phyloP scores from a whole-genome alignment of 139 green algal genomes.

The Astrephomene gubernaculifera region DNA sequence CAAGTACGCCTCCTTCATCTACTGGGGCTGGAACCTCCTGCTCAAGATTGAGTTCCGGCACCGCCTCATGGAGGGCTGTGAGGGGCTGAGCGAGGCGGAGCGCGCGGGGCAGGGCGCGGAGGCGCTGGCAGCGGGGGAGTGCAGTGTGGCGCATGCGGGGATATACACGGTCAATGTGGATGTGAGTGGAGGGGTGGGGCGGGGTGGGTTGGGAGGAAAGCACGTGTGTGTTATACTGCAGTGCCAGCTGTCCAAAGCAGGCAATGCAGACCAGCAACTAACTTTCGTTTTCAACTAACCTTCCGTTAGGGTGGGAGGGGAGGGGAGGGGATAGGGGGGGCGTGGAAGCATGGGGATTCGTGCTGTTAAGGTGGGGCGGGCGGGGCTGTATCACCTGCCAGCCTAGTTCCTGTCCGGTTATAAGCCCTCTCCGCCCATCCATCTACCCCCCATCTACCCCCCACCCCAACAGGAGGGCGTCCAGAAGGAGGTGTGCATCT shows the following conservation, averaged over 20 bases:
- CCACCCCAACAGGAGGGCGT: constrained; percentile 20
- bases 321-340: neutral
- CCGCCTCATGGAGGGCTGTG: neutral
- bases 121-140: neutral
- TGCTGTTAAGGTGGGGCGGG: neutral
- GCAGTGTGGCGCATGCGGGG: neutral
- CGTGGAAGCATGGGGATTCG: neutral
- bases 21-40: constrained; percentile 76
- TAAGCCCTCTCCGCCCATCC: neutral
- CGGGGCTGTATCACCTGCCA: neutral
- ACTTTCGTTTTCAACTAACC: too few relatives aligned
- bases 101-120: too few relatives aligned
- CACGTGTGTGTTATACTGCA: neutral
- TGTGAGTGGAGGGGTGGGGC: neutral
- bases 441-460: neutral
- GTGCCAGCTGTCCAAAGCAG: too few relatives aligned
- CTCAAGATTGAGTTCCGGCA: constrained; percentile 63
- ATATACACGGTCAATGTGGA: constrained; percentile 36
- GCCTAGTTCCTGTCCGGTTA: neutral
- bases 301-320: neutral
- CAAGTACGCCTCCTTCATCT: constrained; percentile 70
- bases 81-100: neutral
- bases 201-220: neutral
- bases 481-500: constrained; percentile 52
- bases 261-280: too few relatives aligned